phyloP scores from a whole-genome alignment of 352 stramenopile species.

The Phytophthora ramorum region DNA sequence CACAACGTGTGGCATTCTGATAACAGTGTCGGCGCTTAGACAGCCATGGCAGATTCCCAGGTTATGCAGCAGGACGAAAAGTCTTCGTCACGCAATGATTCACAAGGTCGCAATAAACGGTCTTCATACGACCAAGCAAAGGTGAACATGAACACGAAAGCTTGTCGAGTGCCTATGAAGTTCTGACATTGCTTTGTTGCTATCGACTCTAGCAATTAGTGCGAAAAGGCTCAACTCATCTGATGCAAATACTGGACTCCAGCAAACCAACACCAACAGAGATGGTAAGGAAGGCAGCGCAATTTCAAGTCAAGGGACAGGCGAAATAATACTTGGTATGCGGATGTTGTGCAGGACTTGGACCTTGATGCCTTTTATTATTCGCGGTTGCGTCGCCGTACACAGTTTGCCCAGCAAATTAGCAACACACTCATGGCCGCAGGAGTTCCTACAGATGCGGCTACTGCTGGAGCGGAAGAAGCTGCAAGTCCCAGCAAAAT shows the following conservation, averaged over 20 bases:
- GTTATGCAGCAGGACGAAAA: slow-evolving; percentile 1
- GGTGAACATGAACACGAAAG: slow-evolving; percentile 5
- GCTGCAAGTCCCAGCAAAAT: slow-evolving; percentile 44
- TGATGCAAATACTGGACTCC: slow-evolving; percentile 34
- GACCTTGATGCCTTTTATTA: slow-evolving; percentile 69
- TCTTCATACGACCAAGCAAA: slow-evolving; percentile 27
- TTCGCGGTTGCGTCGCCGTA: slow-evolving; percentile 55
- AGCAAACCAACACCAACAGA: slow-evolving; percentile 20
- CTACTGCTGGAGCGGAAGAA: slow-evolving; percentile 23
- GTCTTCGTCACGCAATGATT: slow-evolving; percentile 8
- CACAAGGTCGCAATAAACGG: slow-evolving; percentile 9
- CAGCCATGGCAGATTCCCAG: slow-evolving; percentile 18
- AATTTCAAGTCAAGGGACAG: background rate
- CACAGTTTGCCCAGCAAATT: slow-evolving; percentile 63
- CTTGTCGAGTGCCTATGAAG: background rate
- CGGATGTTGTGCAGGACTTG: slow-evolving; percentile 42
- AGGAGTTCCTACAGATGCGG: slow-evolving; percentile 32
- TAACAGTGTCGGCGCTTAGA: background rate
- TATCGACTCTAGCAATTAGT: slow-evolving; percentile 22
- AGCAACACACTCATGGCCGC: slow-evolving; percentile 45
- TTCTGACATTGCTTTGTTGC: background rate
- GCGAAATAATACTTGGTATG: background rate
- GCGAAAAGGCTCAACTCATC: slow-evolving; percentile 29
- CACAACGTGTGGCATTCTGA: slow-evolving; percentile 7
- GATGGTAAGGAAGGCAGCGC: slow-evolving; percentile 12